Evolutionary conservation across 306 rosid genomes (phyloP), one percentile per base, ranked within the genome.

Genomic region (Malus fusca): DNA sequence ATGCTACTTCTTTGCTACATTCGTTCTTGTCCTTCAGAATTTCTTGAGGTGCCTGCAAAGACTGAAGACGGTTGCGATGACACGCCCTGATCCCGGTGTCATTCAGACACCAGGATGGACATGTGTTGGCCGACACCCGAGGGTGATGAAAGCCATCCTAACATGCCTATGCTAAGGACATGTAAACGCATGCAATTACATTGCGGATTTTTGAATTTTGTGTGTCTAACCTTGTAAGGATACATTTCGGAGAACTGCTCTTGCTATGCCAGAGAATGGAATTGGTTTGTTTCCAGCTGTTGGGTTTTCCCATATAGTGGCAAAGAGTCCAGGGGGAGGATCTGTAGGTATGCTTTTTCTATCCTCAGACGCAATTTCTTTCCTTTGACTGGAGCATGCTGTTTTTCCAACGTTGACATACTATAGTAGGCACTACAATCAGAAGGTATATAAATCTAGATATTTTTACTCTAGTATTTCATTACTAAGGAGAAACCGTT

Each of bases 181-280:
- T 35, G 40, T 35, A 35, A 35, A 35, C 0, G 40, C 40, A 35
- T 37, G 42, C 42, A 37, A 37, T 37, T 37, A 37, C 42, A 37
- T 37, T 37, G 42, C 42, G 42, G 10, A 37, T 37, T 37, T 37
- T 37, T 37, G 42, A 37, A 37, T 37, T 37, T 37, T 37, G 42
- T 35, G 40, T 37, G 42, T 37, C 42, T 37, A 37, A 37, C 42
- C 42, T 37, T 44, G 23, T 67, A 18, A n/a, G 53, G 31, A 74
- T 71, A 69, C 68, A 64, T 79, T 82, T 67, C 88, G 92, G 98
- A 90, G 87, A 85, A 96, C 99, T 66, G 78, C 88, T 83, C 93
- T 92, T 76, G 99, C 98, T 12, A 96, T 96, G 99, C 97, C 98
- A 43, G 99, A 96, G 91, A 96, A 96, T 78, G 99, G 96, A 82